Base-by-base conservation (phyloP, 805 yeast genomes). In the Starmerella khaoyaiensis region DNA sequence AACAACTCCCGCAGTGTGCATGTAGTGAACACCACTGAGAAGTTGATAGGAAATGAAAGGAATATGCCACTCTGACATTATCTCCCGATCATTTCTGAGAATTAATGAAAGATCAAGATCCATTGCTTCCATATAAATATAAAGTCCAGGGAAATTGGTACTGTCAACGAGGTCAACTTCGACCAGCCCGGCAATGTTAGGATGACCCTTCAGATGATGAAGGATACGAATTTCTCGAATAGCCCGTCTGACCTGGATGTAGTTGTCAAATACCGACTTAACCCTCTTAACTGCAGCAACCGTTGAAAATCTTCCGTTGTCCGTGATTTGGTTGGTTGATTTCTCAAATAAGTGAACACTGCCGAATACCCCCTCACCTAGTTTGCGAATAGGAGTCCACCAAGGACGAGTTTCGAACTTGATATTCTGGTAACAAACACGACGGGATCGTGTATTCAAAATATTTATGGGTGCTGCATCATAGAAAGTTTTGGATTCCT, bases 1-100 rank as follows among this genome's bases (percentile, higher is more conserved):
- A 37, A 86, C 77, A 8, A 86, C 93, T 48, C 81, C 84, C 1
- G 94, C 94, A 5, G 90, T 74, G 57, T 86, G 97, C 35, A 86
- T 78, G 52, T 82, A 86, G 53, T 81, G 79, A 31, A 86, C 60
- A 0, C 94, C 97, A 57, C 93, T 79, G 24, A 83, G 59, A 2
- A 86, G 71, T 56, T 86, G 96, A 53, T 83, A 84, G 27, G 74
- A 55, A 48, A 82, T 79, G 43, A 71, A 69, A 51, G 76, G 76
- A 21, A 82, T 72, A 52, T 84, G 95, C 55, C 76, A 77, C 44
- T 81, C 90, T n/a, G 87, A 73, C 49, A 86, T 72, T 45, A 78
- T 82, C 14, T 75, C 77, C 47, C 78, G 79, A 16, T 47, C 43
- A 12, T 41, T 38, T 18, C 45, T 32, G 27, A 86, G 77, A n/a